phyloP scores from a whole-genome alignment of 106 monocot species.

The Iris macrosiphon region DNA sequence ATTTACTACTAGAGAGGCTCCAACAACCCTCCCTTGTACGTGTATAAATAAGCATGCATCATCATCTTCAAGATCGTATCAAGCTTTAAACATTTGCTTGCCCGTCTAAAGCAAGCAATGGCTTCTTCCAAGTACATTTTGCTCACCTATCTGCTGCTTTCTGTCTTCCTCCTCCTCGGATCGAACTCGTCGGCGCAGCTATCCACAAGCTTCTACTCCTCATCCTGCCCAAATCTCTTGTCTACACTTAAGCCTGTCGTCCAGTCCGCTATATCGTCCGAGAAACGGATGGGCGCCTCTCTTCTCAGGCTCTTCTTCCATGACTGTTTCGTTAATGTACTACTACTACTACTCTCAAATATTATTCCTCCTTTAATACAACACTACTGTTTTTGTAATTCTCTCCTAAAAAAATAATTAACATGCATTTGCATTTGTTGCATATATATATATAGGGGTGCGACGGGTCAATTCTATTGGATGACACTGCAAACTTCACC shows the following conservation, averaged over 20 bases:
- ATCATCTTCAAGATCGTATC: no score
- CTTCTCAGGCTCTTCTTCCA: constrained; percentile 59
- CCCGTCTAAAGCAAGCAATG: no score
- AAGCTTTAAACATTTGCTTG: no score
- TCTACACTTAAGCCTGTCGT: constrained; percentile 27
- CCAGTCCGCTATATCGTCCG: constrained; percentile 31
- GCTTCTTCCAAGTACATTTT: constrained; percentile 5
- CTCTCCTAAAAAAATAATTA: no score
- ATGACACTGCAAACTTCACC: constrained; percentile 2
- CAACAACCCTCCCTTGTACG: no score
- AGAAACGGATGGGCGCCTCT: constrained; percentile 47
- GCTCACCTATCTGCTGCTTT: neutral
- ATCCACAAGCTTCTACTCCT: constrained; percentile 33
- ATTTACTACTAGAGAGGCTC: no score
- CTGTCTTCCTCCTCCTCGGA: constrained; percentile 2
- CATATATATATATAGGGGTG: neutral
- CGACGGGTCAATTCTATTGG: constrained; percentile 6
- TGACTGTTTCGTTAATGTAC: constrained; percentile 52
- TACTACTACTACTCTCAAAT: no score
- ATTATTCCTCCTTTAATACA: no score
- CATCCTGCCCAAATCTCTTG: constrained; percentile 31
- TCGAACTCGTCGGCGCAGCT: constrained; percentile 31
- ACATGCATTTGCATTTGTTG: neutral
- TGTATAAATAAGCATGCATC: no score
- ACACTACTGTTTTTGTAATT: no score